Conservation (phyloP, 305 asterid species). For the Fraxinus paxiana region DNA sequence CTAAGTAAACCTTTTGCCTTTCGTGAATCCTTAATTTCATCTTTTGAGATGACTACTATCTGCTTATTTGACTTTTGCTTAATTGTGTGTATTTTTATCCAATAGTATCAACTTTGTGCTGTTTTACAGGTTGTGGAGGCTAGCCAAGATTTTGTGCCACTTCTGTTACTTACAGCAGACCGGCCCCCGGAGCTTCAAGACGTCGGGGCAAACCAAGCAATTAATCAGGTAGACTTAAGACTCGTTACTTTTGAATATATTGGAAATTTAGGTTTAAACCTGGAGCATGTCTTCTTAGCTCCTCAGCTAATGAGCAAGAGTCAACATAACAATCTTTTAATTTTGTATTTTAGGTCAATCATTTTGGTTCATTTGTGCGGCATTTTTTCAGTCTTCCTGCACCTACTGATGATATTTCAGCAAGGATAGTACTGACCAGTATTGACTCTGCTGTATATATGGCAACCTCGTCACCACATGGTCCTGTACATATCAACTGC, state of each 20-base stretch:
- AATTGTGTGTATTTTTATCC: neutral
- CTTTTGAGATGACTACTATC: neutral
- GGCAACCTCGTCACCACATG: conserved; percentile 73
- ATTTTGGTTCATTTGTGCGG: conserved; percentile 76
- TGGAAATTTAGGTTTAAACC: neutral
- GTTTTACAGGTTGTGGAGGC: conserved; percentile 88
- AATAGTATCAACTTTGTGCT: conserved; percentile 12
- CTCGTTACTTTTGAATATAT: neutral
- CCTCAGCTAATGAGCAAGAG: neutral
- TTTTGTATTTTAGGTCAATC: conserved; percentile 53
- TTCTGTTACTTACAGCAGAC: conserved; percentile 87
- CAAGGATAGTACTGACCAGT: conserved; percentile 81
- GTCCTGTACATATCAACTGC: conserved; percentile 92
- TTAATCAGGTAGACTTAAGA: conserved; percentile 62
- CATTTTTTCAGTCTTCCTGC: conserved; percentile 75
- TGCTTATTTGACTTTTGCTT: neutral
- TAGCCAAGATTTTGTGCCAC: conserved; percentile 83
- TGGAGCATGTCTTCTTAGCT: neutral
- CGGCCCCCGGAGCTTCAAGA: conserved; percentile 95
- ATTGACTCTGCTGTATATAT: conserved; percentile 70
- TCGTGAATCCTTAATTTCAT: conserved; percentile 1
- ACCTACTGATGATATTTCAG: conserved; percentile 73
- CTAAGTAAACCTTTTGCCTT: neutral
- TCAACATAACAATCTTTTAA: conserved; percentile 2
- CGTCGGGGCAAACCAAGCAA: conserved; percentile 97